These are phyloP conservation scores for Penicillium fuscoglaucum DNA, from an alignment of 2,329 filamentous ascomycete species.

Conservation along the genomic window DNA sequence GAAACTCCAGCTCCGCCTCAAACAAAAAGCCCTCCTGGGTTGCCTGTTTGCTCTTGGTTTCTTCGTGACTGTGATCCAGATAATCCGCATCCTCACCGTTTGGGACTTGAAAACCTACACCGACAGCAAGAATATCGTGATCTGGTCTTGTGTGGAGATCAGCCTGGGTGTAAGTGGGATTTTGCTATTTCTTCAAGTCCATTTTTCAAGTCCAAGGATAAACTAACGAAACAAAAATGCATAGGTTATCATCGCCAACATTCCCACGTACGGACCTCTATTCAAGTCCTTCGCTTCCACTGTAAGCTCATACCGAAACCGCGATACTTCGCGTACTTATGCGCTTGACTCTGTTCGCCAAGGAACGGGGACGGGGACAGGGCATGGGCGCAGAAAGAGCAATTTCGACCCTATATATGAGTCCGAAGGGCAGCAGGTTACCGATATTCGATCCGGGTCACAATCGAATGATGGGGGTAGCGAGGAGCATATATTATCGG, in stretches of 20 bases:
- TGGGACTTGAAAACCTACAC: slow-evolving; percentile 47
- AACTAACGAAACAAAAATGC: background rate
- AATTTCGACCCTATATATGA: background rate
- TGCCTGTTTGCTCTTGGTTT: slow-evolving; percentile 52
- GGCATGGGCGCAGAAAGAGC: background rate
- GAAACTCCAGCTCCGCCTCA: slow-evolving; percentile 16
- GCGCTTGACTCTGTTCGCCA: slow-evolving; percentile 2
- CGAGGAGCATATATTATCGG: background rate
- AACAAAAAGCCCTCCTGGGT: slow-evolving; percentile 39
- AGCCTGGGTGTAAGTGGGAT: slow-evolving; percentile 40
- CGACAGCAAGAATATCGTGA: slow-evolving; percentile 46
- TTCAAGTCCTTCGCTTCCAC: slow-evolving; percentile 29
- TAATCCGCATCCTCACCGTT: slow-evolving; percentile 54
- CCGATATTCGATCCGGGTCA: background rate
- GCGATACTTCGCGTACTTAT: background rate
- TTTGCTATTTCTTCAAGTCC: background rate
- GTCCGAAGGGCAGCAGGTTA: background rate
- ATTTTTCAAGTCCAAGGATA: background rate
- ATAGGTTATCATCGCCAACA: slow-evolving; percentile 42
- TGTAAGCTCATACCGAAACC: slow-evolving; percentile 19
- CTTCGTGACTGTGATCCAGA: slow-evolving; percentile 54
- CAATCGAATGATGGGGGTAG: background rate
- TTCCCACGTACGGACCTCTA: slow-evolving; percentile 49
- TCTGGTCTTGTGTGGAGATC: slow-evolving; percentile 51
- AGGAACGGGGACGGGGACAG: background rate